Evolutionary conservation across 73 alveolate genomes (phyloP).

Genomic region (Paramecium primaurelia): DNA sequence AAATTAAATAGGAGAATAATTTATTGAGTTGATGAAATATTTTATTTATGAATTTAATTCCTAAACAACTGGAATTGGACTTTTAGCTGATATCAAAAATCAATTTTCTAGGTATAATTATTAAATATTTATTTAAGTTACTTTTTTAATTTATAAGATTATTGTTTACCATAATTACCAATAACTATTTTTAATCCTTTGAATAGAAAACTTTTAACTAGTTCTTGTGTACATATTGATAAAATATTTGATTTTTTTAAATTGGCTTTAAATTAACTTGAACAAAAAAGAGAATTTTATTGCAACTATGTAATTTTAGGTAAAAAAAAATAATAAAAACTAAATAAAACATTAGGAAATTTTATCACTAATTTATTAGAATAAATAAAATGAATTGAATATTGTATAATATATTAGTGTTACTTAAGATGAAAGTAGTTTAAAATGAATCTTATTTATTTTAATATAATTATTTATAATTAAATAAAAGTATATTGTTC

Average conservation of each 20-base stretch:
- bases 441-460: background rate
- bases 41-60: background rate
- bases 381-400: background rate
- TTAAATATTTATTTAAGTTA: background rate
- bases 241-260: constrained; percentile 5
- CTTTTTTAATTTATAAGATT: constrained; percentile 12
- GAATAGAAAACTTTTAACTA: background rate
- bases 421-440: background rate
- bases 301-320: background rate
- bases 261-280: background rate
- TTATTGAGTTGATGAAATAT: background rate
- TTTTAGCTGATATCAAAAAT: background rate
- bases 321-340: background rate
- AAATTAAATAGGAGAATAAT: background rate
- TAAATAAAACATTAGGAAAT: background rate
- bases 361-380: background rate
- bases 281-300: background rate
- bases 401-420: background rate
- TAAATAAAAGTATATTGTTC: too few species aligned
- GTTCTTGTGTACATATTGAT: background rate
- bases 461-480: too few species aligned
- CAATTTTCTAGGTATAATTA: background rate
- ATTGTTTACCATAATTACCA: constrained; percentile 10
- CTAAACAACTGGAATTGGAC: background rate
- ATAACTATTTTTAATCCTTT: constrained; percentile 7